Evolutionary conservation across 257 asterid genomes (phyloP), one percentile per base, ranked within the genome.

Genomic region (Nicotiana tomentosiformis): DNA sequence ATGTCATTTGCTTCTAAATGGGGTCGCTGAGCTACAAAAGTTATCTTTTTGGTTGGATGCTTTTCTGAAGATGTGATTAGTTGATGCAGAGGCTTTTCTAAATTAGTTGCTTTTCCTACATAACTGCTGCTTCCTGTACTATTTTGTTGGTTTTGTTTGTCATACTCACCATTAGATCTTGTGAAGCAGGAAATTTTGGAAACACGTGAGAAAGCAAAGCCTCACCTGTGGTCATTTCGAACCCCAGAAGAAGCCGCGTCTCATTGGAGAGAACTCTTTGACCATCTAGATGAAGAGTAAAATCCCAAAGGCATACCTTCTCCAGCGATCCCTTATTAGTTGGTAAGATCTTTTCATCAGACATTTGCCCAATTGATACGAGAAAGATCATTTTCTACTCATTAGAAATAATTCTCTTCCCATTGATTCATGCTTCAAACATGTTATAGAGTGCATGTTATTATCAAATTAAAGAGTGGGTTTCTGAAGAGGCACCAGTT

Each of bases 181-280:
- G 43, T 80, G 77, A 64, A 81, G 49, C 83, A 81, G 83, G 78
- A 81, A 66, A 81, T 81, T 84, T 77, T 91, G 57, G 87, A 84
- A 83, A 15, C 10, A 16, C 92, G 93, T 2, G 90, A 91, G 86
- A 89, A 89, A 87, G 18, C 81, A 7, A 66, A 84, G 87, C 87
- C 83, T 82, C 95, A 90, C 62, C 88, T 91, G 64, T 91, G 95
- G 95, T 23, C 88, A 78, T 85, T 86, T 67, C 88, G 95, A 84
- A 82, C 93, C 68, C 91, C 85, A 76, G 70, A 85, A 10, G 93
- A 91, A 89, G 93, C 92, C 4, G 78, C 82, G 29, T 53, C 84
- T 66, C 79, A 86, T 56, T 91, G 95, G 95, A 77, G 74, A 15
- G 49, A 85, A 55, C 85, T 82, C 58, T 91, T 84, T 39, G 91